A percentile compares a stretch with the other conserved stretches of the same genome.
phyloP scores from a whole-genome alignment of 225 moss, liverwort and hornwort genomes.

The Marchantia polymorpha region DNA sequence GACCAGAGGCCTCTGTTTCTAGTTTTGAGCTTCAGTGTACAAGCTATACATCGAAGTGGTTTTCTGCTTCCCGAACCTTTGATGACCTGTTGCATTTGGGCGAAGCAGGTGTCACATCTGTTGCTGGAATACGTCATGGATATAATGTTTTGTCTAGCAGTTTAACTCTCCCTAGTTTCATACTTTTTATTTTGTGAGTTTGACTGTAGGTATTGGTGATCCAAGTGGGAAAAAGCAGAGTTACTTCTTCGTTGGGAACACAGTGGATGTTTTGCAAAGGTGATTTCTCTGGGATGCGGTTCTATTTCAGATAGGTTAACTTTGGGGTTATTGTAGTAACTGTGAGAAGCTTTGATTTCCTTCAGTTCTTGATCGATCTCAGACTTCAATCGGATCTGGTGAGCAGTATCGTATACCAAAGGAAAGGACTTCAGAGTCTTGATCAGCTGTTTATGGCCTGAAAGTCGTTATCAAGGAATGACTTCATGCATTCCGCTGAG shows the following conservation, averaged over 20 bases:
- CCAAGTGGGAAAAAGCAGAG: neutral
- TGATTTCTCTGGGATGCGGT: neutral
- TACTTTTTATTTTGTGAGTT: neutral
- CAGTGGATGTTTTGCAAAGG: neutral
- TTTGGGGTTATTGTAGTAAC: conserved; percentile 44
- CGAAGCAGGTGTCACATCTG: neutral
- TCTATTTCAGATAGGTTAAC: conserved; percentile 22
- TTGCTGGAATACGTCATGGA: neutral
- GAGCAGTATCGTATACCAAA: conserved; percentile 32
- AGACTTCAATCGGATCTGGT: conserved; percentile 34
- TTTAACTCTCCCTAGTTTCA: neutral
- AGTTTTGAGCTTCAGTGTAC: conserved; percentile 5
- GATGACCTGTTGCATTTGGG: neutral
- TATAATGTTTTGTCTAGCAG: neutral
- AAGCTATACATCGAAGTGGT: conserved; percentile 11
- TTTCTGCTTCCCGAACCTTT: neutral
- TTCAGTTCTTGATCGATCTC: conserved; percentile 37
- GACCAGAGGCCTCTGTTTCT: conserved; percentile 6
- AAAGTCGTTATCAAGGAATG: conserved; percentile 22
- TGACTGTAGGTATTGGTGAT: neutral
- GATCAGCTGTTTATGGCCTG: conserved; percentile 43
- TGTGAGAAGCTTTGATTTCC: conserved; percentile 37
- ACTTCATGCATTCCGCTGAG: neutral
- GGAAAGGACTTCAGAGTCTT: conserved; percentile 39
- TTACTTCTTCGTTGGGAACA: neutral